These are phyloP conservation scores for Tylopilus plumbeoviolaceoides DNA, from an alignment of 768 basidiomycete genomes.

Conservation along the genomic window DNA sequence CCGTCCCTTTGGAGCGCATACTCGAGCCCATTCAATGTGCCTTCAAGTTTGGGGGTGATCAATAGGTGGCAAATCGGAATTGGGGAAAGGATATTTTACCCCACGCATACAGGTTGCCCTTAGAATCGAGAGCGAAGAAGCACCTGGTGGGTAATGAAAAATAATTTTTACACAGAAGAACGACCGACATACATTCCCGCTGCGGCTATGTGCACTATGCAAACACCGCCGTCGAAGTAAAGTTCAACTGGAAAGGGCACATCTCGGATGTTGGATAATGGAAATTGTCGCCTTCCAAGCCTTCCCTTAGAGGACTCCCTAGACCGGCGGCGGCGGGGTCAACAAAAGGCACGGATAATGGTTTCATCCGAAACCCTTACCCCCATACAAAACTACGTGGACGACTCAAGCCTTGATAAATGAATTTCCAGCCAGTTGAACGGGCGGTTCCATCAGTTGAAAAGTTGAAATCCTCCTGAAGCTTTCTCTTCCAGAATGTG, in stretches of 20 bases:
- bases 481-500: conserved; percentile 72
- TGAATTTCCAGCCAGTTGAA: conserved; percentile 71
- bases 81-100: conserved; percentile 40
- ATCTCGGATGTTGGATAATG: conserved; percentile 30
- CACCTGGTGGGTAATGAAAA: conserved; percentile 48
- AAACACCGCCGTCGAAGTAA: conserved; percentile 47
- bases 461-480: conserved; percentile 75
- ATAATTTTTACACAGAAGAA: not conserved
- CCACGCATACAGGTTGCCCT: conserved; percentile 76
- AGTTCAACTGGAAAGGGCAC: conserved; percentile 67
- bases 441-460: conserved; percentile 67
- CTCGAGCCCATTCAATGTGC: conserved; percentile 51
- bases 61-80: not conserved
- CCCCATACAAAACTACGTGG: conserved; percentile 57
- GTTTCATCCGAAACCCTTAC: conserved; percentile 35
- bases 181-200: conserved; percentile 67
- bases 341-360: not conserved
- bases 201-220: conserved; percentile 70
- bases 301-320: conserved; percentile 65
- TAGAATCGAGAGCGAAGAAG: conserved; percentile 79
- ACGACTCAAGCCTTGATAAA: conserved; percentile 66
- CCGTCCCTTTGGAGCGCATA: conserved; percentile 45
- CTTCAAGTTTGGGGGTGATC: conserved; percentile 38
- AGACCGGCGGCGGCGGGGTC: conserved; percentile 1
- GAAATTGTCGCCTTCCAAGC: conserved; percentile 48